These are phyloP conservation scores for Tolypocladium ovalisporum DNA, from an alignment of 2,329 filamentous ascomycete species.

Conservation along the genomic window DNA sequence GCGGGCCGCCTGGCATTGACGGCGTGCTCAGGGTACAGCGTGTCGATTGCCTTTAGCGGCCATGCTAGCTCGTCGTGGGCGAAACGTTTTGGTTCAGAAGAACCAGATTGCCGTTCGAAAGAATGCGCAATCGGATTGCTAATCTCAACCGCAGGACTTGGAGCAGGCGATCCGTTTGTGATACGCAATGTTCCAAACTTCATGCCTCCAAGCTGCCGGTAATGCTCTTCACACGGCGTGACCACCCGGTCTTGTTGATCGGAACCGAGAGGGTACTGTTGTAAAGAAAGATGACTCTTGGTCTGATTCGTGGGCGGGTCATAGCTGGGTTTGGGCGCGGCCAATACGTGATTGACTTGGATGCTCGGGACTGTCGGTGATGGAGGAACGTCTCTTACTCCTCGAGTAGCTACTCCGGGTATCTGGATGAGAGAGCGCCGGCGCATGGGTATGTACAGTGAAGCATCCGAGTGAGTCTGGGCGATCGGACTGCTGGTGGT, in stretches of 20 bases:
- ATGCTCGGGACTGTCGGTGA: slow-evolving; percentile 20
- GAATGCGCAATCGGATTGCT: not conserved
- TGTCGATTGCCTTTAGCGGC: not conserved
- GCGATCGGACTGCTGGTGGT: not conserved
- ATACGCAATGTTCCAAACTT: slow-evolving; percentile 53
- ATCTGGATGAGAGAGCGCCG: slow-evolving; percentile 36
- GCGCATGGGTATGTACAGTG: slow-evolving; percentile 33
- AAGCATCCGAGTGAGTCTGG: not conserved
- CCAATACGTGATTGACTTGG: slow-evolving; percentile 24
- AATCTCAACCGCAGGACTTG: slow-evolving; percentile 20
- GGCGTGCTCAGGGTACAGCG: no score
- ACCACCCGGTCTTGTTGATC: slow-evolving; percentile 13
- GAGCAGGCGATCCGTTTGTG: slow-evolving; percentile 44
- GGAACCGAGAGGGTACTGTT: slow-evolving; percentile 8
- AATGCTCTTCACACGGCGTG: slow-evolving; percentile 41
- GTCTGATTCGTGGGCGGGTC: not conserved
- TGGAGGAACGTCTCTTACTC: slow-evolving; percentile 11
- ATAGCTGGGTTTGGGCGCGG: not conserved
- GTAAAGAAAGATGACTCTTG: slow-evolving; percentile 23
- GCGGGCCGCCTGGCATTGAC: not conserved
- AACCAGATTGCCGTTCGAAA: not conserved
- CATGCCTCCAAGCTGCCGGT: slow-evolving; percentile 49
- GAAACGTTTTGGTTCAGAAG: not conserved
- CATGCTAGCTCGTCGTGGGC: not conserved
- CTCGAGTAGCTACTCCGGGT: slow-evolving; percentile 38